These are phyloP conservation scores for Pseudogymnoascus sp. DNA, from an alignment of 2,329 filamentous ascomycete genomes.

Conservation along the genomic window DNA sequence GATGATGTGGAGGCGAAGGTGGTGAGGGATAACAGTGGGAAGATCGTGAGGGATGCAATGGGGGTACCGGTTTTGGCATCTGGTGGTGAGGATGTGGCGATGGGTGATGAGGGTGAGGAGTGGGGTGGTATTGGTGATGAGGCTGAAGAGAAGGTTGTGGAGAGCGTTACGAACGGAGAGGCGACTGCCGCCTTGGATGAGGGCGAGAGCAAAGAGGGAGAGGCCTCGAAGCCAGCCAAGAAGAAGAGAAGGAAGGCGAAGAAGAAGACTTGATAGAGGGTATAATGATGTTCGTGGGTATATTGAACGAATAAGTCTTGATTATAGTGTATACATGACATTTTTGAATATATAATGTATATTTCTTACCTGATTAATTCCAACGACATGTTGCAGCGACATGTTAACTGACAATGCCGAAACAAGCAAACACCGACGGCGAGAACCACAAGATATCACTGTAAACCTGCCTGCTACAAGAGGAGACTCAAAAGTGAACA, in stretches of 20 bases:
- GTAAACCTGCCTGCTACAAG: no score
- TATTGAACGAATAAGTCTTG: not conserved
- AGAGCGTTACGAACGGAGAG: not conserved
- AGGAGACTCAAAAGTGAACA: no score
- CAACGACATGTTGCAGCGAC: no score
- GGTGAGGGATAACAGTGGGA: constrained; percentile 45
- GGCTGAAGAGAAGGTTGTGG: constrained; percentile 10
- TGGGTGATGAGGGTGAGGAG: constrained; percentile 13
- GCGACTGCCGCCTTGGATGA: not conserved
- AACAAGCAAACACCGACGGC: no score
- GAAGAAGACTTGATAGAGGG: not conserved
- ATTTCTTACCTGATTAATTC: not conserved
- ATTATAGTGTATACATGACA: not conserved
- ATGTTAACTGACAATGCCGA: no score
- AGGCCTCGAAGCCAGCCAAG: not conserved
- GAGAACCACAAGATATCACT: no score
- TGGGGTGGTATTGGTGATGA: constrained; percentile 13
- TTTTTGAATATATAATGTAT: not conserved
- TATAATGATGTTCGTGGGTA: not conserved
- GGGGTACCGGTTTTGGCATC: constrained; percentile 32
- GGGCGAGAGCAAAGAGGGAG: not conserved
- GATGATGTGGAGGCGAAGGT: not conserved
- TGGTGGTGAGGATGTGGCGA: constrained; percentile 16
- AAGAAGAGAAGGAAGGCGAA: constrained; percentile 8
- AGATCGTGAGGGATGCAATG: constrained; percentile 38